phyloP scores from a whole-genome alignment of 352 stramenopile genomes.

The Salisapilia sapeloensis region DNA sequence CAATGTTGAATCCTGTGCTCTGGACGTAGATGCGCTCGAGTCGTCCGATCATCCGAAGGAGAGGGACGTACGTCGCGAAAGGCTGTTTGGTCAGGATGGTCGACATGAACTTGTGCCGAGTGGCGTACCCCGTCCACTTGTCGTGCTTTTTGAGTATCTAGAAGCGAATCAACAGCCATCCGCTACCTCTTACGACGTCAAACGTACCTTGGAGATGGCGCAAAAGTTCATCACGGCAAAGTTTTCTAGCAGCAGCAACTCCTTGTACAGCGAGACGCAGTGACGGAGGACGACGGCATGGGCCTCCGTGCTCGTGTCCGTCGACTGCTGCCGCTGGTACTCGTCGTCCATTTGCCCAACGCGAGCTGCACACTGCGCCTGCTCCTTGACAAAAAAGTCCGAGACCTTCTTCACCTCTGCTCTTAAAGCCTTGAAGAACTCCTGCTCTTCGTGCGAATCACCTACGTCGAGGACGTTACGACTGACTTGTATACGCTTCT shows the following conservation, averaged over 20 bases:
- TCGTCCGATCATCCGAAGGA: constrained; percentile 76
- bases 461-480: constrained; percentile 12
- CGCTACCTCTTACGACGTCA: neutral
- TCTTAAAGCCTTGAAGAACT: constrained; percentile 76
- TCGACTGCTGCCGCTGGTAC: constrained; percentile 26
- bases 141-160: constrained; percentile 84
- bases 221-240: constrained; percentile 85
- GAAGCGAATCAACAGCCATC: constrained; percentile 2
- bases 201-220: constrained; percentile 64
- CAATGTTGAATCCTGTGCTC: constrained; percentile 69
- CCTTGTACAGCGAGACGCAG: constrained; percentile 75
- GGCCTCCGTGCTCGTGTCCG: constrained; percentile 39
- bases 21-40: constrained; percentile 82
- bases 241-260: constrained; percentile 75
- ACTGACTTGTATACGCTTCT: neutral
- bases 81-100: constrained; percentile 82
- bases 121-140: constrained; percentile 85
- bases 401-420: constrained; percentile 76
- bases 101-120: constrained; percentile 81
- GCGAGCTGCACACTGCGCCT: constrained; percentile 46
- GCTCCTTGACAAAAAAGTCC: constrained; percentile 74
- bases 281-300: constrained; percentile 41
- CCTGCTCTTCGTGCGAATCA: constrained; percentile 70
- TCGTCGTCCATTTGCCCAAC: constrained; percentile 48
- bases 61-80: constrained; percentile 68